Evolutionary conservation across 2,329 filamentous ascomycete species (phyloP).

Genomic region (Trichoderma endophyticum): DNA sequence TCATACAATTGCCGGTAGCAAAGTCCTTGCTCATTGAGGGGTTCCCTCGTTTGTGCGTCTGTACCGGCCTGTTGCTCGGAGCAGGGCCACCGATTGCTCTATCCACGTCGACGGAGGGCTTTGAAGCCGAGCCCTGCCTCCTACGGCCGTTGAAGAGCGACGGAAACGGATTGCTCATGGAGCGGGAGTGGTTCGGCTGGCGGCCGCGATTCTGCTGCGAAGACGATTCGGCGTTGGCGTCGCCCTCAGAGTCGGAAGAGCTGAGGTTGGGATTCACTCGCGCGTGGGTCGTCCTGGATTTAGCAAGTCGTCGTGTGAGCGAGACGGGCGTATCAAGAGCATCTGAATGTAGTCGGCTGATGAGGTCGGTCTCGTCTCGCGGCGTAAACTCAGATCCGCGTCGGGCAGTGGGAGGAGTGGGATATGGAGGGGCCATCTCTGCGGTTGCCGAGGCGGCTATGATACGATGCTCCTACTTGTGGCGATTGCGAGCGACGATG

Average conservation of each 20-base stretch:
- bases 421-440: conserved; percentile 35
- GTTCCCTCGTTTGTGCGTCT: conserved; percentile 35
- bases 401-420: conserved; percentile 19
- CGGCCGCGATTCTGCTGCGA: conserved; percentile 21
- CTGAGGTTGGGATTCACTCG: conserved; percentile 38
- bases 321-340: conserved; percentile 34
- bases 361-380: conserved; percentile 32
- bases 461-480: conserved; percentile 9
- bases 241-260: conserved; percentile 40
- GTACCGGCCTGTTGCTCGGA: conserved; percentile 16
- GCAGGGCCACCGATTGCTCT: conserved; percentile 28
- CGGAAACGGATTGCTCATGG: conserved; percentile 77
- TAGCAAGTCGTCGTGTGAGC: conserved; percentile 28
- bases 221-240: conserved; percentile 32
- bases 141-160: conserved; percentile 63
- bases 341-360: conserved; percentile 37
- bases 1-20: conserved; percentile 74
- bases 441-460: conserved; percentile 20
- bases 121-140: conserved; percentile 44
- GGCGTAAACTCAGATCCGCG: conserved; percentile 28
- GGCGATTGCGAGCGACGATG: conserved; percentile 6
- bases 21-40: conserved; percentile 51
- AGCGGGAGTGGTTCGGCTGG: conserved; percentile 43
- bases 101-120: conserved; percentile 33
- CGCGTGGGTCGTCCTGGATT: conserved; percentile 25